Percentiles rank a stretch among this genome's conserved stretches.
phyloP scores from a whole-genome alignment of 441 rosid genomes.

The Theobroma grandiflorum region DNA sequence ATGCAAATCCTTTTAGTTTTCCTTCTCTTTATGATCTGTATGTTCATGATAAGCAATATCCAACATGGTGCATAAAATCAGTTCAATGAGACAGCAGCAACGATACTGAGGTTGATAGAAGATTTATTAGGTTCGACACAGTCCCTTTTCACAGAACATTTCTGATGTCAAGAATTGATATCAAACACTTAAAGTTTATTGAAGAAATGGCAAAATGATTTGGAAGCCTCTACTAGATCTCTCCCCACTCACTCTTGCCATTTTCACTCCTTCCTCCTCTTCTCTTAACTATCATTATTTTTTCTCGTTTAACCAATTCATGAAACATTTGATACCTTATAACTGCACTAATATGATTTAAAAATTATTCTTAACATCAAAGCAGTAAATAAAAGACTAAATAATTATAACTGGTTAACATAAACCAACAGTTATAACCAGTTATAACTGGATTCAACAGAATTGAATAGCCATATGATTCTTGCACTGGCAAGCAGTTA shows the following conservation, averaged over 20 bases:
- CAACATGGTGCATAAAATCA: not conserved
- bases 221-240: not conserved
- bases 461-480: slow-evolving; percentile 4
- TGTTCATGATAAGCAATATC: not conserved
- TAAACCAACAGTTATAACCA: not conserved
- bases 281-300: not conserved
- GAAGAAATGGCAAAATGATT: not conserved
- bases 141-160: not conserved
- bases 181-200: not conserved
- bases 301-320: not conserved
- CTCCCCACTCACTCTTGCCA: not conserved
- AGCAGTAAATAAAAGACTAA: not conserved
- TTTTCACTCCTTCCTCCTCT: not conserved
- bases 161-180: not conserved
- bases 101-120: not conserved
- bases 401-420: not conserved
- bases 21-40: not conserved
- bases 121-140: not conserved
- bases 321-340: not conserved
- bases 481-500: slow-evolving; percentile 31
- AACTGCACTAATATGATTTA: not conserved
- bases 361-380: not conserved
- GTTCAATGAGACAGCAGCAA: not conserved
- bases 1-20: not conserved
- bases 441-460: not conserved